These are phyloP conservation scores for Boletus rubropictus DNA, from an alignment of 768 basidiomycete genomes.

Conservation along the genomic window DNA sequence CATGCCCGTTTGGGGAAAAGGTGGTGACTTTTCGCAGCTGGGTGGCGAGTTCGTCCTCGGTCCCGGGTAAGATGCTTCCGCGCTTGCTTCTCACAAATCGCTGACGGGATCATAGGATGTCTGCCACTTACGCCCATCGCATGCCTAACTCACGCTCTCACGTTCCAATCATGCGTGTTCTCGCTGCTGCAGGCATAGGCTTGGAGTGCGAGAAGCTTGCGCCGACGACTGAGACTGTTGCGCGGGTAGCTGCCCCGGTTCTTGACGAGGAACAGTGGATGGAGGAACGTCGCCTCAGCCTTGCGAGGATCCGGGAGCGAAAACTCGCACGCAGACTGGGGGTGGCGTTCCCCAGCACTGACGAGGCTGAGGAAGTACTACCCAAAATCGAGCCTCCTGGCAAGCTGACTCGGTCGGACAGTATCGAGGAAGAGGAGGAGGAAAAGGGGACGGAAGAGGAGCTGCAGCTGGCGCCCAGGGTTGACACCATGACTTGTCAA, in stretches of 20 bases:
- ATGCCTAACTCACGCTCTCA: constrained; percentile 78
- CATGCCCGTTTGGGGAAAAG: constrained; percentile 79
- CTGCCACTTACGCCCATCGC: constrained; percentile 72
- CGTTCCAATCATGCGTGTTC: constrained; percentile 62
- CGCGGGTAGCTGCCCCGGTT: constrained; percentile 3
- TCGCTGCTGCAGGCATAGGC: constrained; percentile 53
- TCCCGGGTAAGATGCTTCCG: constrained; percentile 47
- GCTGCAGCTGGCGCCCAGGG: background rate
- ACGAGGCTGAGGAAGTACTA: constrained; percentile 12
- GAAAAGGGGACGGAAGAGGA: constrained; percentile 18
- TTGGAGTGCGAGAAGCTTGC: constrained; percentile 22
- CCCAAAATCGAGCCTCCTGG: constrained; percentile 22
- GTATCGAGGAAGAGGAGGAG: constrained; percentile 29
- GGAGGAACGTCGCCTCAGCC: constrained; percentile 31
- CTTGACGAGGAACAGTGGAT: constrained; percentile 32
- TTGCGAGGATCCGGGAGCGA: constrained; percentile 29
- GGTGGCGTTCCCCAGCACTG: constrained; percentile 15
- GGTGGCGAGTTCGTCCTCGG: constrained; percentile 87
- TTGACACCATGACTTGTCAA: background rate
- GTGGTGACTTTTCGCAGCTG: constrained; percentile 70
- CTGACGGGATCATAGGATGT: constrained; percentile 39
- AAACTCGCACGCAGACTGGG: constrained; percentile 31
- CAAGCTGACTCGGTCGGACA: constrained; percentile 27
- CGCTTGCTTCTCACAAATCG: background rate
- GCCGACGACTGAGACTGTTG: constrained; percentile 1